A percentile compares a stretch with the other conserved stretches of the same genome.
Conservation (phyloP, 352 stramenopile genomes). For the Blastocystis sp. region DNA sequence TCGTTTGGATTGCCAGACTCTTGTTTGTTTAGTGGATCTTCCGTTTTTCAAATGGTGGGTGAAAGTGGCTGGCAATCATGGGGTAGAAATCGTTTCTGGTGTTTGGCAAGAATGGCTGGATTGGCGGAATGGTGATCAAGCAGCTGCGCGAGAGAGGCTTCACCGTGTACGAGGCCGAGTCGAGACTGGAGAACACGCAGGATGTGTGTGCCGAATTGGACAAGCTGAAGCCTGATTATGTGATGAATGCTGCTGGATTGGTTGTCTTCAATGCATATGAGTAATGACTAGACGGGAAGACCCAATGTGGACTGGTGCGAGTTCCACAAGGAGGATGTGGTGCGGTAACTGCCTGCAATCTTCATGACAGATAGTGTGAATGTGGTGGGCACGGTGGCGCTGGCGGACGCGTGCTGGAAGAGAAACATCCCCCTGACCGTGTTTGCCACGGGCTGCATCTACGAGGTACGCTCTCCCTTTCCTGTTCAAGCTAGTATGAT, state of each 20-base stretch:
- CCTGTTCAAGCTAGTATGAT: constrained; percentile 76
- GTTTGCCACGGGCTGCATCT: constrained; percentile 87
- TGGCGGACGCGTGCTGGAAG: constrained; percentile 79
- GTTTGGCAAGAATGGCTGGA: constrained; percentile 81
- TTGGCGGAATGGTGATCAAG: constrained; percentile 77
- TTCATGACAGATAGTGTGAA: constrained; percentile 80
- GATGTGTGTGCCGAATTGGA: constrained; percentile 78
- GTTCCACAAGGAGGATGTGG: constrained; percentile 74
- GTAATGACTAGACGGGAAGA: constrained; percentile 75
- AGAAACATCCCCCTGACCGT: constrained; percentile 82
- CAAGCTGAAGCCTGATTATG: constrained; percentile 79
- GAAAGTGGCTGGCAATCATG: no score
- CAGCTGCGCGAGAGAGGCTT: constrained; percentile 68
- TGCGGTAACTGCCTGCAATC: constrained; percentile 73
- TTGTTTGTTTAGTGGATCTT: no score
- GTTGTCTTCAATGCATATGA: not conserved
- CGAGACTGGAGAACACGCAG: constrained; percentile 78
- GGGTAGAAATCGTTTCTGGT: constrained; percentile 61
- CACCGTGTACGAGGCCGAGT: constrained; percentile 76
- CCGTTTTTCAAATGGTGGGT: no score
- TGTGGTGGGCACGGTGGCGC: constrained; percentile 75
- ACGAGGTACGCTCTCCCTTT: constrained; percentile 69
- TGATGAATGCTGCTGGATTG: constrained; percentile 83
- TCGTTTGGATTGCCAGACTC: no score
- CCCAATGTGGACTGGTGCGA: constrained; percentile 90